Base-by-base conservation (phyloP, 495 filamentous ascomycete species). In the Penicillium tannophilum region DNA sequence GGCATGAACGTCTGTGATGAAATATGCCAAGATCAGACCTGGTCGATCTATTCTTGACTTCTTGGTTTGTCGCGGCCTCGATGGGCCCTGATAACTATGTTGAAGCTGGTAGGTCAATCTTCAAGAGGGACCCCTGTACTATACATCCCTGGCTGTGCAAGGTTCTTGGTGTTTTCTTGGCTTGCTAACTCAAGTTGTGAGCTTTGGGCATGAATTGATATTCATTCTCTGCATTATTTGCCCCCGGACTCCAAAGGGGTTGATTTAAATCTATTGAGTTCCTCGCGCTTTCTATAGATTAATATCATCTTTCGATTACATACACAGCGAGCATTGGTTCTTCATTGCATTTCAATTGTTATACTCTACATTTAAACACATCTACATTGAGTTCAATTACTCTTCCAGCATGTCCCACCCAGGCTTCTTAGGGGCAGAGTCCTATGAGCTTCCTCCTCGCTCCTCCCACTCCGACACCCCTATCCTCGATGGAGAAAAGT, bases 401-500 rank as follows among this genome's bases (percentile, higher is more conserved):
- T 52, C 33, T 19, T 19, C 44, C 56, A 56, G 47, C 42, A 65
- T 62, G 53, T 58, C 60, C 51, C 59, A 47, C 17, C 61, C 66
- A 54, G 52, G 33, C 10, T 53, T 68, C 19, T 50, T 68, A 44
- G 56, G 56, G 14, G 31, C 48, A 11, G 58, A 67, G 8, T 59
- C 45, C 48, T 56, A 67, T 17, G 62, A 66, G 28, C 50, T 63
- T 46, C 65, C 59, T 56, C 68, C 55, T 30, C 64, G 44, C 28
- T 66, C 68, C 14, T 68, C 72, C 19, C 65, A 61, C 8, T 74
- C 72, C 4, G 64, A 69, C 20, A 55, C 50, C 12, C 60, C 64
- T 7, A 70, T 70, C 44, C 52, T 76, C 17, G 58, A 73, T 14
- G 20, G 33, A 5, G 64, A 74, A 48, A 56, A 65, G 20, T 45